These are phyloP conservation scores for Lasiodiplodia hormozganensis DNA, from an alignment of 2,329 filamentous ascomycete genomes.

Conservation along the genomic window DNA sequence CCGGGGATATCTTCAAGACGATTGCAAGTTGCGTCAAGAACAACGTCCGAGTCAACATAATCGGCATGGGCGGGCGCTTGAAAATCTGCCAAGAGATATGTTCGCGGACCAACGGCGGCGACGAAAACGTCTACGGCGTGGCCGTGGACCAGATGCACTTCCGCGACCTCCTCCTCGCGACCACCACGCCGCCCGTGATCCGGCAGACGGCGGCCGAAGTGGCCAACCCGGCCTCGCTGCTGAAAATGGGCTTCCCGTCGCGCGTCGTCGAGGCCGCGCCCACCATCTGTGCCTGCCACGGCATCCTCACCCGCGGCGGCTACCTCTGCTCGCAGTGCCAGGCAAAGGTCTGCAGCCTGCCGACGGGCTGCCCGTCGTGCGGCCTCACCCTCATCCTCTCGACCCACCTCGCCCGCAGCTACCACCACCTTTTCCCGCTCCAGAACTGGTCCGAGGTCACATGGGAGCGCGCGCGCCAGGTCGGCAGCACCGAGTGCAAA, in stretches of 20 bases:
- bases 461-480: slow-evolving; percentile 72
- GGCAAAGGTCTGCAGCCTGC: slow-evolving; percentile 87
- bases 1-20: slow-evolving; percentile 93
- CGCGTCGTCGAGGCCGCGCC: slow-evolving; percentile 75
- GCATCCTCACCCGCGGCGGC: slow-evolving; percentile 78
- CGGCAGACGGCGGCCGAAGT: slow-evolving; percentile 55
- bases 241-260: slow-evolving; percentile 99
- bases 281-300: slow-evolving; percentile 91
- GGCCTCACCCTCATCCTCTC: slow-evolving; percentile 91
- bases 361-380: slow-evolving; percentile 89
- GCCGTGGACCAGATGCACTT: slow-evolving; percentile 89
- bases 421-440: slow-evolving; percentile 56
- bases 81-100: slow-evolving; percentile 92
- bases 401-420: slow-evolving; percentile 60
- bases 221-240: slow-evolving; percentile 62
- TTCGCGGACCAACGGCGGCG: slow-evolving; percentile 82
- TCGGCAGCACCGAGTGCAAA: slow-evolving; percentile 68
- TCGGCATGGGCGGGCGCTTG: slow-evolving; percentile 89
- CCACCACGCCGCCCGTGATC: slow-evolving; percentile 88
- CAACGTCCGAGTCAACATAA: slow-evolving; percentile 84
- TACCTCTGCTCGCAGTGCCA: slow-evolving; percentile 91
- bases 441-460: slow-evolving; percentile 89
- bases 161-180: slow-evolving; percentile 83
- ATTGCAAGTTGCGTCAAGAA: slow-evolving; percentile 80
- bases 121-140: slow-evolving; percentile 78